These are phyloP conservation scores for Ottelia alismoides DNA, from an alignment of 106 monocot genomes.

Conservation along the genomic window DNA sequence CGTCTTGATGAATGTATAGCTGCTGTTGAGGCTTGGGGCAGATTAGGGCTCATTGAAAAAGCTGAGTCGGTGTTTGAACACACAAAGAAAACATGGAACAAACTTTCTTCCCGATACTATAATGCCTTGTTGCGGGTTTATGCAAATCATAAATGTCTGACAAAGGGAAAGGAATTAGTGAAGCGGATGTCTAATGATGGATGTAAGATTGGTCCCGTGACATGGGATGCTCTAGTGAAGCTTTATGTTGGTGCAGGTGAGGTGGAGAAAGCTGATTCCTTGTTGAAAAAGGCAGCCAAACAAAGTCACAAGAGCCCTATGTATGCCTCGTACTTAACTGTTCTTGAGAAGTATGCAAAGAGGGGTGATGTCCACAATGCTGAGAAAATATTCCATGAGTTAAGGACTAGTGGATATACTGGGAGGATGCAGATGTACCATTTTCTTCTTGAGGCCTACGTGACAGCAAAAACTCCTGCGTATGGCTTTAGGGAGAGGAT, in stretches of 20 bases:
- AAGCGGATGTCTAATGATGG: conserved; percentile 8
- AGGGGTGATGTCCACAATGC: conserved; percentile 15
- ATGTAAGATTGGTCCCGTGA: background rate
- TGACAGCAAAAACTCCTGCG: conserved; percentile 8
- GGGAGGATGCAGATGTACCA: conserved; percentile 9
- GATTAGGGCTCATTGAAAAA: conserved; percentile 36
- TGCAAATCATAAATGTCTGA: conserved; percentile 7
- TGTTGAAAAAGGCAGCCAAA: conserved; percentile 9
- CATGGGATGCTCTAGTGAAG: conserved; percentile 11
- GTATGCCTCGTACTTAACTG: background rate
- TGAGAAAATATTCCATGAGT: conserved; percentile 10
- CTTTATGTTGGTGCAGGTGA: conserved; percentile 9
- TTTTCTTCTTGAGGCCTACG: conserved; percentile 6
- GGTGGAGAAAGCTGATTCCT: conserved; percentile 13
- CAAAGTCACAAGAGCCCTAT: conserved; percentile 2
- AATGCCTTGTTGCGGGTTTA: conserved; percentile 19
- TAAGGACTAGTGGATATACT: conserved; percentile 7
- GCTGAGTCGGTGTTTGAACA: conserved; percentile 50
- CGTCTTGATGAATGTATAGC: conserved; percentile 29
- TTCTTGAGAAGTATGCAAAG: conserved; percentile 8
- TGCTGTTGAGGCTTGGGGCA: conserved; percentile 65
- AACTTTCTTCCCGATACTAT: conserved; percentile 35
- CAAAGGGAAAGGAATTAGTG: conserved; percentile 12
- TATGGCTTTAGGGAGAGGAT: conserved; percentile 18
- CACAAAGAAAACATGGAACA: conserved; percentile 23